Evolutionary conservation across 1,139 yeast species (phyloP), one percentile per base, ranked within the genome.

Genomic region (Pneumocystis jirovecii): DNA sequence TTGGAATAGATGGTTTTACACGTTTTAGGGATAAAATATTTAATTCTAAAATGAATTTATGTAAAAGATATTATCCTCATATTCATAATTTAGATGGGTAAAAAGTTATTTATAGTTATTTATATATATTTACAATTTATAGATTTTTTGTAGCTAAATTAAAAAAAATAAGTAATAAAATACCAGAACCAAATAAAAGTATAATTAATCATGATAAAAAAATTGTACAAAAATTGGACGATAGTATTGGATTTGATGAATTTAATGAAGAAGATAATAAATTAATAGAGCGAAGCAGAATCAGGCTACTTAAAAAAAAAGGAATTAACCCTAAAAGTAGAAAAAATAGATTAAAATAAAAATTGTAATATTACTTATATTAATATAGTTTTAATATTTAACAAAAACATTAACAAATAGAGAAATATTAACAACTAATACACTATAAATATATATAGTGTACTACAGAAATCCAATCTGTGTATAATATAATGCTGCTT

Each of bases 1-100:
- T 95, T 69, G 99, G 99, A 76, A 89, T 89, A 74, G 96, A 89
- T 72, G 99, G 97, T 4, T 93, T 93, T 78, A 85, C 95, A 4
- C 86, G 93, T 62, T 95, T 82, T 80, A 83, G 97, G 75, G 99
- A 98, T 66, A 91, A 90, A 77, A 88, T 84, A 68, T 95, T 91
- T 80, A 85, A 87, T 74, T 83, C 89, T 64, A 83, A 84, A 70
- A 76, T 93, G 66, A 83, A 83, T 64, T 79, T 91, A 71, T 90
- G 98, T 1, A 85, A 96, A 79, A 85, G 99, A 76, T 95, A 93
- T 76, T 95, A 93, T 75, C 99, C 99, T 65, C 99, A 95, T 76
- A 91, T 96, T 42, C 93, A 93, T 76, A 95, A 95, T 76, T 98
- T 95, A 65, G 99, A 95, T 77, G 99, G 99, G 57, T 50, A 5